Conservation (phyloP, 179 eudicot species). For the Corrigiola litoralis region DNA sequence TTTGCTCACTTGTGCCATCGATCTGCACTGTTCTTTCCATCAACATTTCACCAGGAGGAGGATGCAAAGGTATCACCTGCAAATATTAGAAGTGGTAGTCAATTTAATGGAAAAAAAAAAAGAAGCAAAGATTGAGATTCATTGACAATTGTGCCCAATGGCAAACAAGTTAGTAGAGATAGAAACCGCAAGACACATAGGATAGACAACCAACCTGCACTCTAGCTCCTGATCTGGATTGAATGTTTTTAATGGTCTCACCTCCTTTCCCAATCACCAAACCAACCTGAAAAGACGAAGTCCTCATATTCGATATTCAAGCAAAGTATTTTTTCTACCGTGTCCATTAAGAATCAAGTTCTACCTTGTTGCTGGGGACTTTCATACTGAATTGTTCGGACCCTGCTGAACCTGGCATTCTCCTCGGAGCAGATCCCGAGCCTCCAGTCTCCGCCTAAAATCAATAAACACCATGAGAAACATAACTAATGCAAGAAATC, state of each 20-base stretch:
- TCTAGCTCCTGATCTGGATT: constrained; percentile 78
- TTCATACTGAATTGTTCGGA: constrained; percentile 61
- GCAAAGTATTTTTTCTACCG: background rate
- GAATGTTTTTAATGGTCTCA: constrained; percentile 91
- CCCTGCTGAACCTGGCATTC: constrained; percentile 51
- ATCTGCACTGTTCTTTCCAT: constrained; percentile 90
- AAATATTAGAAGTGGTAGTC: background rate
- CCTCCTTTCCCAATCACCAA: constrained; percentile 96
- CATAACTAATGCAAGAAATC: background rate
- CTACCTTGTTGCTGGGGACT: constrained; percentile 86
- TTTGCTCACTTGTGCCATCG: constrained; percentile 83
- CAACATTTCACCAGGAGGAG: constrained; percentile 83
- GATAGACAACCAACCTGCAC: constrained; percentile 60
- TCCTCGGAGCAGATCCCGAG: constrained; percentile 60
- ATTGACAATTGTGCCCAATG: too few species aligned
- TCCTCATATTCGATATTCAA: background rate
- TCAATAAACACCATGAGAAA: background rate
- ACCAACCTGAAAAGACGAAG: constrained; percentile 58
- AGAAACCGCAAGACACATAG: too few species aligned
- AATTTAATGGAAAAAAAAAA: background rate
- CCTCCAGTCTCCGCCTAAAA: constrained; percentile 88
- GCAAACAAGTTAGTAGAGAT: too few species aligned
- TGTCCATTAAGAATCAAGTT: background rate
- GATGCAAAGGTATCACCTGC: constrained; percentile 95
- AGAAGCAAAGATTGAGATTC: too few species aligned